Conservation (phyloP, 768 basidiomycete genomes). For the Mycena albidolilacea region DNA sequence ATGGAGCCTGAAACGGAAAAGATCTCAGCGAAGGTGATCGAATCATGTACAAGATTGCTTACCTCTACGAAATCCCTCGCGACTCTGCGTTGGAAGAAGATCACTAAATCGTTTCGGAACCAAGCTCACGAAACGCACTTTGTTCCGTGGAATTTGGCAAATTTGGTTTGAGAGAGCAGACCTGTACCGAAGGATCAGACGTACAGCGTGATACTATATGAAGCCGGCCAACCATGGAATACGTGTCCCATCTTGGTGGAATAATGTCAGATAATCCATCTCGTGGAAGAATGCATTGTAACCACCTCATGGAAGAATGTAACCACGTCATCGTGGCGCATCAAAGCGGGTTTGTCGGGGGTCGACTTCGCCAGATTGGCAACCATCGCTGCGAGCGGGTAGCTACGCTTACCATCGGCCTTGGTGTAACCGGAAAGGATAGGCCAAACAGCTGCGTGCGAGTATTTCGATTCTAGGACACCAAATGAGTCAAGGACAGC, state of each 20-base stretch:
- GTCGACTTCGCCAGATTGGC: constrained; percentile 92
- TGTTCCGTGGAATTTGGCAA: constrained; percentile 87
- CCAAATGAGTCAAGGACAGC: constrained; percentile 1
- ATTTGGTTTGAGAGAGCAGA: constrained; percentile 78
- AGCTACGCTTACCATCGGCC: constrained; percentile 71
- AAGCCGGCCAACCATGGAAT: constrained; percentile 60
- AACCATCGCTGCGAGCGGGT: constrained; percentile 89
- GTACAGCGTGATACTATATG: not conserved
- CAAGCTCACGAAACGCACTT: constrained; percentile 51
- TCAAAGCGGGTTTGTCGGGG: constrained; percentile 83
- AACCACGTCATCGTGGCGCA: constrained; percentile 91
- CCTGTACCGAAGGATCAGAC: not conserved
- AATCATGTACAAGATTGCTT: not conserved
- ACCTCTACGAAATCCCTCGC: constrained; percentile 89
- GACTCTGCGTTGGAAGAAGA: constrained; percentile 56
- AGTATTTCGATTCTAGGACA: constrained; percentile 77
- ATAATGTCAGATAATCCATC: constrained; percentile 64
- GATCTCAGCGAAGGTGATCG: not conserved
- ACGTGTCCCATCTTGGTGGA: constrained; percentile 91
- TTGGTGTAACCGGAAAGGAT: constrained; percentile 77
- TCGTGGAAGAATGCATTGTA: constrained; percentile 84
- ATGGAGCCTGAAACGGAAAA: constrained; percentile 66
- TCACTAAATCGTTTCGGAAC: not conserved
- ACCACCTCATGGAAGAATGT: constrained; percentile 87
- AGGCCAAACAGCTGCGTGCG: constrained; percentile 90